Conservation (phyloP, 345 rosid genomes). For the Noccaea bulbosa region DNA sequence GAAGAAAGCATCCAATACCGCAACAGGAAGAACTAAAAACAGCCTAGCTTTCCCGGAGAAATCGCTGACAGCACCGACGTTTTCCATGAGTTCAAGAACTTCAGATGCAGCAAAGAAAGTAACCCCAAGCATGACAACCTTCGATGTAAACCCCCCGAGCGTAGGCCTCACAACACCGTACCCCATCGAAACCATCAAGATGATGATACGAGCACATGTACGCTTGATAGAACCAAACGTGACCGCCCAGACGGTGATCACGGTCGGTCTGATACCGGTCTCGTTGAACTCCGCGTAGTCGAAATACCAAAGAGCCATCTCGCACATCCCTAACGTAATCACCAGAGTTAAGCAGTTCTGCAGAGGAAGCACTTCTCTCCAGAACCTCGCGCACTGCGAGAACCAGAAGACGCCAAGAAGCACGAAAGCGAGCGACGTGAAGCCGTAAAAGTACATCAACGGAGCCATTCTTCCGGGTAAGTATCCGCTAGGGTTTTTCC, state of each 20-base stretch:
- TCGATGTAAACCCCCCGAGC: slow-evolving; percentile 86
- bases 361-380: slow-evolving; percentile 89
- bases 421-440: slow-evolving; percentile 90
- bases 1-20: slow-evolving; percentile 90
- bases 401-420: slow-evolving; percentile 91
- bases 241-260: slow-evolving; percentile 92
- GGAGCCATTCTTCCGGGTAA: slow-evolving; percentile 99
- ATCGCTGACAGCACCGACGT: slow-evolving; percentile 90
- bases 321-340: slow-evolving; percentile 89
- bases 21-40: slow-evolving; percentile 84
- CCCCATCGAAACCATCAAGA: slow-evolving; percentile 92
- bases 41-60: slow-evolving; percentile 89
- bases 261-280: slow-evolving; percentile 83
- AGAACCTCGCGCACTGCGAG: slow-evolving; percentile 88
- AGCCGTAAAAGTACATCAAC: slow-evolving; percentile 80
- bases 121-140: slow-evolving; percentile 84
- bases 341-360: slow-evolving; percentile 88
- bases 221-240: slow-evolving; percentile 81
- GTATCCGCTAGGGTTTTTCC: slow-evolving; percentile 95
- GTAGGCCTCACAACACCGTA: slow-evolving; percentile 99
- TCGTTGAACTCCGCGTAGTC: slow-evolving; percentile 90
- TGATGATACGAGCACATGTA: slow-evolving; percentile 74
- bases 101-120: slow-evolving; percentile 92
- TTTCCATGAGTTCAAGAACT: slow-evolving; percentile 86
- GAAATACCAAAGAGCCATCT: slow-evolving; percentile 97